These are phyloP conservation scores for Pseudocercospora musae DNA, from an alignment of 2,329 filamentous ascomycete species.

Conservation along the genomic window DNA sequence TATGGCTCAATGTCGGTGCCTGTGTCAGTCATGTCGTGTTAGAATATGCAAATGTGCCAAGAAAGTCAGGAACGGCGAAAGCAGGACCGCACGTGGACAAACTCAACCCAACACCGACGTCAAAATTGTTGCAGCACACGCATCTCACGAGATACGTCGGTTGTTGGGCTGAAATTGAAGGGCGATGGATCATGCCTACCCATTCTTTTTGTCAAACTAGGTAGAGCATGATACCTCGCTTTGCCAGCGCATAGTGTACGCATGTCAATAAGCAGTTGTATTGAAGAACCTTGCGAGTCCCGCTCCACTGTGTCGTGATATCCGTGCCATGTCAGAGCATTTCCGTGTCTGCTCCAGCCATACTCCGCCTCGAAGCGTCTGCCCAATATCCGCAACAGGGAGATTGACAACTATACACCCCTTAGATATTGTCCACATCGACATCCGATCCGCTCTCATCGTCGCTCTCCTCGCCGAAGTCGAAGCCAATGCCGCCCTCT, in stretches of 20 bases:
- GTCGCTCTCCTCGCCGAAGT: conserved; percentile 88
- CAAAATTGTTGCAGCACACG: not conserved
- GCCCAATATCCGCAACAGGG: not conserved
- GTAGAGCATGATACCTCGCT: not conserved
- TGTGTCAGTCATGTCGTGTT: too few species aligned
- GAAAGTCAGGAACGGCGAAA: not conserved
- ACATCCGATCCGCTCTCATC: conserved; percentile 59
- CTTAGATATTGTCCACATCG: conserved; percentile 87
- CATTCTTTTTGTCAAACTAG: not conserved
- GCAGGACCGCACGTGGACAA: not conserved
- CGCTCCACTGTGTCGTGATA: conserved; percentile 1
- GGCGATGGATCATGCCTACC: not conserved
- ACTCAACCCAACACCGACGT: not conserved
- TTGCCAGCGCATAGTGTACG: not conserved
- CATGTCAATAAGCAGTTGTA: not conserved
- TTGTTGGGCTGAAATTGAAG: not conserved
- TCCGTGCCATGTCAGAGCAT: not conserved
- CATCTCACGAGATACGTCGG: not conserved
- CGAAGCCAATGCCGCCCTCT: conserved; percentile 94
- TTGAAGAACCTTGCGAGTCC: not conserved
- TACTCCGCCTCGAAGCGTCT: not conserved
- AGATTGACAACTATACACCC: not conserved
- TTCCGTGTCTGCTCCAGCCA: not conserved
- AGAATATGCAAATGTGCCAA: too few species aligned
- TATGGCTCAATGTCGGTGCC: not conserved